phyloP scores from a whole-genome alignment of 257 asterid genomes.

The Leonotis leonurus region DNA sequence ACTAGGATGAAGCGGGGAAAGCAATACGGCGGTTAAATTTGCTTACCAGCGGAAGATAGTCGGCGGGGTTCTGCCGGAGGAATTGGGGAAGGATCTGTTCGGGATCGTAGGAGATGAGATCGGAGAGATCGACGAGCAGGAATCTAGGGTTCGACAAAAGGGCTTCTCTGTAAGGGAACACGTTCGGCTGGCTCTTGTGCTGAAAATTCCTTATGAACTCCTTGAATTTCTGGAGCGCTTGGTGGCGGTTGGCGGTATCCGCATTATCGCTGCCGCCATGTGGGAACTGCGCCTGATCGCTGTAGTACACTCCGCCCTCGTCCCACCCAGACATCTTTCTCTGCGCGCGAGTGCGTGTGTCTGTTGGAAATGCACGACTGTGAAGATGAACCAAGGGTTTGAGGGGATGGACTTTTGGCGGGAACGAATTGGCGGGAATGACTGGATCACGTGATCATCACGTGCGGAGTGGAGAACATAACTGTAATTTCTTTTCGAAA shows the following conservation, averaged over 20 bases:
- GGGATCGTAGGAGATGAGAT: conserved; percentile 80
- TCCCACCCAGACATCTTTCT: conserved; percentile 88
- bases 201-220: conserved; percentile 87
- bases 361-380: not conserved
- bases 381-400: conserved; percentile 7
- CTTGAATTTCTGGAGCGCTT: conserved; percentile 73
- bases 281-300: conserved; percentile 95
- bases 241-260: conserved; percentile 56
- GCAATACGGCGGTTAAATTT: not conserved
- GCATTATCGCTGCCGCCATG: conserved; percentile 48
- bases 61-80: conserved; percentile 88
- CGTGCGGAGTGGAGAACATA: too few species aligned
- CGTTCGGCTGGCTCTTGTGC: conserved; percentile 66
- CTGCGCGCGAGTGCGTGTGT: not conserved
- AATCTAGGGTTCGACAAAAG: conserved; percentile 63
- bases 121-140: conserved; percentile 66
- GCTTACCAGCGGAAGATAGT: conserved; percentile 75
- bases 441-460: conserved; percentile 18
- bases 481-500: too few species aligned
- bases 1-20: not conserved
- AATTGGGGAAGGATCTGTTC: conserved; percentile 71
- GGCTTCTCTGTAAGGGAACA: conserved; percentile 87
- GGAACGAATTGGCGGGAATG: conserved; percentile 73
- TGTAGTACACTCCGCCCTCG: conserved; percentile 81
- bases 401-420: conserved; percentile 42